Conservation (phyloP, 1,284 basidiomycete genomes). For the Cystobasidium sp. region DNA sequence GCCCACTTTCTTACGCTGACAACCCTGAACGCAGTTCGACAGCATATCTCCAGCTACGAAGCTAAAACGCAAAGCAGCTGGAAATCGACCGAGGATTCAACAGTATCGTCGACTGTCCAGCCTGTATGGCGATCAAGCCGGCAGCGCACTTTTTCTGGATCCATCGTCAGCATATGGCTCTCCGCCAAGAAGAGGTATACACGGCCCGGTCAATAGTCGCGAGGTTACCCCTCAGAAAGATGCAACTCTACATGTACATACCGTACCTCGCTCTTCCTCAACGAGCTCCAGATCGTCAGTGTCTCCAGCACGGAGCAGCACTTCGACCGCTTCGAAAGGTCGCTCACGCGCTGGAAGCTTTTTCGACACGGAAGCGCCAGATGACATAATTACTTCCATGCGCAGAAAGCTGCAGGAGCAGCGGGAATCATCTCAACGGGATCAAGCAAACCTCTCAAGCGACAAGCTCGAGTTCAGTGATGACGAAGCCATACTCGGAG, state of each 20-base stretch:
- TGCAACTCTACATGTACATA: not conserved
- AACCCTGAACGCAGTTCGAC: not conserved
- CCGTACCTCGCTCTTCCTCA: not conserved
- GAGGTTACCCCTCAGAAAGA: not conserved
- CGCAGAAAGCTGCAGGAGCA: not conserved
- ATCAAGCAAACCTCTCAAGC: not conserved
- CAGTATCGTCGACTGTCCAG: slow-evolving; percentile 33
- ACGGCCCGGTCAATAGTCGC: slow-evolving; percentile 22
- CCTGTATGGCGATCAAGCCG: slow-evolving; percentile 16
- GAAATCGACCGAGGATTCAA: slow-evolving; percentile 29
- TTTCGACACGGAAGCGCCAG: slow-evolving; percentile 11
- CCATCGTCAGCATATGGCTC: not conserved
- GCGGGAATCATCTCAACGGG: not conserved
- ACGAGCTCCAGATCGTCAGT: not conserved
- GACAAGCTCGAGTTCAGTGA: not conserved
- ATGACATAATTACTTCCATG: not conserved
- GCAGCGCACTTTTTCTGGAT: not conserved
- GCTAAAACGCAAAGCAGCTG: slow-evolving; percentile 19
- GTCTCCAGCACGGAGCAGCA: slow-evolving; percentile 6
- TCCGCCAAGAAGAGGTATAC: not conserved
- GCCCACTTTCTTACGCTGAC: not conserved
- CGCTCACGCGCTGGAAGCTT: slow-evolving; percentile 10
- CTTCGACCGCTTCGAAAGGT: not conserved
- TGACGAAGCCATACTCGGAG: too few species aligned
- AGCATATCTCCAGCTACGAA: slow-evolving; percentile 21